These are phyloP conservation scores for Scleromitrula shiraiana DNA, from an alignment of 2,329 filamentous ascomycete species.

Conservation along the genomic window DNA sequence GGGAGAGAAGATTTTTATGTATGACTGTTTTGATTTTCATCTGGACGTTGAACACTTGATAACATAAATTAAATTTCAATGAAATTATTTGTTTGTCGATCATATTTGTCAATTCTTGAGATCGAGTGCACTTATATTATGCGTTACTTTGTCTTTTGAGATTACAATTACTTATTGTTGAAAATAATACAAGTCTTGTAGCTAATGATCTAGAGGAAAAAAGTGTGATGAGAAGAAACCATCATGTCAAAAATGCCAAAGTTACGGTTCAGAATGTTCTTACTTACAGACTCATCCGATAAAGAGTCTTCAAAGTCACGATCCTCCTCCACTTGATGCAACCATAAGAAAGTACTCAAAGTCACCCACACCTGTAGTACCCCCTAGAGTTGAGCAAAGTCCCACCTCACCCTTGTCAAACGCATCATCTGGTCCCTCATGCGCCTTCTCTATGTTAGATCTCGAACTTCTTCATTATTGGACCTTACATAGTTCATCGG, in stretches of 20 bases:
- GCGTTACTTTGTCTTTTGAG: too few species aligned
- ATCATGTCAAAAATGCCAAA: constrained; percentile 22
- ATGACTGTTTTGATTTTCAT: too few species aligned
- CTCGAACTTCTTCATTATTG: constrained; percentile 38
- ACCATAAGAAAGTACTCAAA: constrained; percentile 1
- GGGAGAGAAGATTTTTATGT: too few species aligned
- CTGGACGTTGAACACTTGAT: too few species aligned
- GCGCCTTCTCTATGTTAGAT: constrained; percentile 29
- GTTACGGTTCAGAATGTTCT: constrained; percentile 22
- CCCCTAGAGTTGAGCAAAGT: constrained; percentile 2
- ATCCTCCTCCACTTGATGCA: background rate
- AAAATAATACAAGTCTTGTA: too few species aligned
- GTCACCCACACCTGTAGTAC: constrained; percentile 7
- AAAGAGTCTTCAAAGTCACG: constrained; percentile 8
- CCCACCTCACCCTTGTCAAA: constrained; percentile 2
- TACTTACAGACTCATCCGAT: constrained; percentile 26
- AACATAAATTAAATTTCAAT: too few species aligned
- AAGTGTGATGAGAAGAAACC: constrained; percentile 28
- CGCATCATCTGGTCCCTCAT: background rate
- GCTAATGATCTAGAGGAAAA: background rate
- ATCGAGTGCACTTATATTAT: too few species aligned
- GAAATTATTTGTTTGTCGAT: too few species aligned
- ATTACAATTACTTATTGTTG: too few species aligned
- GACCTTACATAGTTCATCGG: constrained; percentile 31
- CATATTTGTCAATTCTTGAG: too few species aligned